Percentiles rank a stretch among this genome's conserved stretches.
Evolutionary conservation across 495 filamentous ascomycete species (phyloP).

Genomic region (Penicillium lagena): DNA sequence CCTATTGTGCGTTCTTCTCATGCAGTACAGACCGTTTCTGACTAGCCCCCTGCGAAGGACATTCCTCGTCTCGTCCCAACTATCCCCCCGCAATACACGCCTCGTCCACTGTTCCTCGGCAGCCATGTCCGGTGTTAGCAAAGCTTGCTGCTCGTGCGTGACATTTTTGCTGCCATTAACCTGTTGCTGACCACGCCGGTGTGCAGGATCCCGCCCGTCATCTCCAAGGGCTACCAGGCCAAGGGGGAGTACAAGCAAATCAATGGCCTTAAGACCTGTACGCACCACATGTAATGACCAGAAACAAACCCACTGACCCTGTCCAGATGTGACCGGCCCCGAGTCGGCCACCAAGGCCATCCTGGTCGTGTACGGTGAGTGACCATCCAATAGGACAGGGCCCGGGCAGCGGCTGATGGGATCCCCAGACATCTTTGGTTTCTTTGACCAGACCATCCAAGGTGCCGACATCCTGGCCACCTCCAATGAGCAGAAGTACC

Average conservation of each 20-base stretch:
- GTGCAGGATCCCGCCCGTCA: constrained; percentile 44
- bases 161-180: not conserved
- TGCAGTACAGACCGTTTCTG: constrained; percentile 15
- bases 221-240: constrained; percentile 48
- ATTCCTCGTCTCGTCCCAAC: constrained; percentile 8
- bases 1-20: not conserved
- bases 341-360: constrained; percentile 46
- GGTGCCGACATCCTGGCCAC: constrained; percentile 52
- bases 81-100: constrained; percentile 1
- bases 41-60: constrained; percentile 10
- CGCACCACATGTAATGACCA: not conserved
- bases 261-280: constrained; percentile 59
- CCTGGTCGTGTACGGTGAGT: constrained; percentile 44
- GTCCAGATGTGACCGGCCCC: constrained; percentile 46
- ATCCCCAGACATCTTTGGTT: constrained; percentile 48
- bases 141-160: constrained; percentile 42
- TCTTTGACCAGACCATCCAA: constrained; percentile 48
- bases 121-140: constrained; percentile 41
- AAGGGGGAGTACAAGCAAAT: constrained; percentile 58
- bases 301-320: constrained; percentile 2
- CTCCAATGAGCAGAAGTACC: constrained; percentile 42
- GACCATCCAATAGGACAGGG: not conserved
- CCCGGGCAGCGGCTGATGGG: too few species aligned
- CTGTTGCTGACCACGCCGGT: not conserved
- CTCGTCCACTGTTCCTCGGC: constrained; percentile 17